Evolutionary conservation across 1,139 yeast species (phyloP), one percentile per base, ranked within the genome.

Genomic region (Arxiozyma telluris): DNA sequence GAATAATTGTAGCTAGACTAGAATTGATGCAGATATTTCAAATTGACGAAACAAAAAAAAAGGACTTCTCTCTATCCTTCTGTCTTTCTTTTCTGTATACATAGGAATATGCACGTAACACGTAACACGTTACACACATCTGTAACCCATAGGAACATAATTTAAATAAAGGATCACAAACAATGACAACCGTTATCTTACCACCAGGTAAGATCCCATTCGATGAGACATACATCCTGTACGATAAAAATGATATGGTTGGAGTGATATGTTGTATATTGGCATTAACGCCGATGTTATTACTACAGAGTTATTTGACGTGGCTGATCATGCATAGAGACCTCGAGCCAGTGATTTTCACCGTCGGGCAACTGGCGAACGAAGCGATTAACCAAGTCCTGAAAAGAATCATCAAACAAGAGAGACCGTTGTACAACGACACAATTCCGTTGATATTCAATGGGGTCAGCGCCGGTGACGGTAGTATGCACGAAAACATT

Each of bases 241-340:
- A 90, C 65, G 84, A 87, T 58, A 86, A 90, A 3, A 70, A 73
- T 20, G 95, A 85, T 63, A 60, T 73, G 15, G 51, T 87, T 15
- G 84, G 96, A 1, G 67, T 81, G 45, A 62, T 79, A 1, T 74
- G 83, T 21, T 96, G 94, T 1, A 80, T 85, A 53, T 77, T 87
- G 54, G 85, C 97, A 20, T 75, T 93, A 43, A 73, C 85, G n/a
- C 98, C 98, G 1, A 86, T 91, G 52, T 80, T 84, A 50, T 75
- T 89, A 43, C 77, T 91, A 72, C 82, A 88, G 27, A 87, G 87
- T 63, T 86, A 91, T 65, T 79, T 89, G 34, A 81, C 96, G 12
- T 86, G 96, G 88, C 86, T 90, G 63, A 73, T 90, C 47, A 72
- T 84, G 15, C 80, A 96, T 0, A 73, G 98, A 53, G 98, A 93